Evolutionary conservation across 139 green algal species (phyloP).

Genomic region (Chlorella sp.): DNA sequence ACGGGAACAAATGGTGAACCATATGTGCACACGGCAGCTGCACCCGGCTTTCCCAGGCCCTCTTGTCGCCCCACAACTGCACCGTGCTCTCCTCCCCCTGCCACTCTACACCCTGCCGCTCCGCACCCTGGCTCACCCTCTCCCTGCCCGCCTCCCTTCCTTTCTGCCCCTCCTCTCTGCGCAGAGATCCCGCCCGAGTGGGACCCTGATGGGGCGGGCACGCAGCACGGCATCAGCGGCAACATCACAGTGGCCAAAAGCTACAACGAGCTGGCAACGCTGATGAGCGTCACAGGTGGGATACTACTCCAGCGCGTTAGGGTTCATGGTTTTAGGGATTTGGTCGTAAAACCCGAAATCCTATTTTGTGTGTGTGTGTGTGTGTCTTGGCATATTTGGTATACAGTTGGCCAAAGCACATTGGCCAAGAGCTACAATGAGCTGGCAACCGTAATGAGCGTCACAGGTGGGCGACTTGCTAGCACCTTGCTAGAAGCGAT

Average conservation of each 20-base stretch:
- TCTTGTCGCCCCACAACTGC: neutral
- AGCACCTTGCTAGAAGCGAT: neutral
- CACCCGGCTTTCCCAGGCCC: neutral
- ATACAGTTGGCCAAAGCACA: no score
- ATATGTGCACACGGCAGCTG: neutral
- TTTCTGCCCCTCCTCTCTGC: neutral
- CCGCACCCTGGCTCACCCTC: neutral
- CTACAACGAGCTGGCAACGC: slow-evolving; percentile 92
- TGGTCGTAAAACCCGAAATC: no score
- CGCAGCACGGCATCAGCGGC: neutral
- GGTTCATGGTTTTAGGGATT: neutral
- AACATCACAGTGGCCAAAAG: slow-evolving; percentile 54
- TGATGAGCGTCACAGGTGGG: slow-evolving; percentile 79
- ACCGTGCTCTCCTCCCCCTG: neutral
- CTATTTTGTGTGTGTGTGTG: no score
- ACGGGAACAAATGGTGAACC: no score
- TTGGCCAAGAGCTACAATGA: no score
- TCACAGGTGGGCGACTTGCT: neutral
- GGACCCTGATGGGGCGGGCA: slow-evolving; percentile 29
- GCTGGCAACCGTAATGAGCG: no score
- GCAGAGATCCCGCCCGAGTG: slow-evolving; percentile 46
- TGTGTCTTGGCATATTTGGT: no score
- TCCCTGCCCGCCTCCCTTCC: neutral
- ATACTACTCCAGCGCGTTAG: neutral
- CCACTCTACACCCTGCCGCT: neutral